A percentile compares a stretch with the other conserved stretches of the same genome.
Conservation (phyloP, 495 filamentous ascomycete genomes). For the Entonaema liquescens region DNA sequence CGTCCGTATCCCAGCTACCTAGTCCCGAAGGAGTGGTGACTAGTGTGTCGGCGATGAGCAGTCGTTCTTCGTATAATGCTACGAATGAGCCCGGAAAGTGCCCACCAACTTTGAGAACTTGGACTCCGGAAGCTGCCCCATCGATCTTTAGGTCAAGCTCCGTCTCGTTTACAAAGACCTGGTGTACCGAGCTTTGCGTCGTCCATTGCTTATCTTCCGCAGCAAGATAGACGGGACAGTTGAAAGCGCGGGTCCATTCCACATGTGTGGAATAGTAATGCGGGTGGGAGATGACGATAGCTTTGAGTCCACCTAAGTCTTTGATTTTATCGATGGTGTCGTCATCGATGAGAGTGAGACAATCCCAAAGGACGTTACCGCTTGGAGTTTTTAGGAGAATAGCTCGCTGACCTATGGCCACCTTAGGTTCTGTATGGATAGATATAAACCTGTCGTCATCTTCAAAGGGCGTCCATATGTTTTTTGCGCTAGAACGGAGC, state of each 20-base stretch:
- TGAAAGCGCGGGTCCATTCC: constrained; percentile 70
- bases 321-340: constrained; percentile 62
- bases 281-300: constrained; percentile 81
- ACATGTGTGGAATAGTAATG: constrained; percentile 79
- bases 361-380: constrained; percentile 81
- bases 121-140: constrained; percentile 62
- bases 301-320: constrained; percentile 66
- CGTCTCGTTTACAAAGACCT: constrained; percentile 54
- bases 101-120: constrained; percentile 72
- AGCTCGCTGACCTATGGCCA: constrained; percentile 77
- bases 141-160: constrained; percentile 47
- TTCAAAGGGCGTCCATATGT: constrained; percentile 50
- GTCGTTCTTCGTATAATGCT: constrained; percentile 62
- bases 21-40: constrained; percentile 68
- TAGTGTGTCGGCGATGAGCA: constrained; percentile 78
- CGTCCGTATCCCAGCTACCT: constrained; percentile 51
- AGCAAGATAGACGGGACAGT: constrained; percentile 70
- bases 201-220: constrained; percentile 70
- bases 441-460: constrained; percentile 54
- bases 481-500: constrained; percentile 50
- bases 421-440: constrained; percentile 67
- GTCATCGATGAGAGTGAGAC: constrained; percentile 69
- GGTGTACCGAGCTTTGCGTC: constrained; percentile 45
- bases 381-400: constrained; percentile 66
- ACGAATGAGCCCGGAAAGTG: constrained; percentile 79